These are phyloP conservation scores for Kalmusia sp. DNA, from an alignment of 2,329 filamentous ascomycete genomes.

Conservation along the genomic window DNA sequence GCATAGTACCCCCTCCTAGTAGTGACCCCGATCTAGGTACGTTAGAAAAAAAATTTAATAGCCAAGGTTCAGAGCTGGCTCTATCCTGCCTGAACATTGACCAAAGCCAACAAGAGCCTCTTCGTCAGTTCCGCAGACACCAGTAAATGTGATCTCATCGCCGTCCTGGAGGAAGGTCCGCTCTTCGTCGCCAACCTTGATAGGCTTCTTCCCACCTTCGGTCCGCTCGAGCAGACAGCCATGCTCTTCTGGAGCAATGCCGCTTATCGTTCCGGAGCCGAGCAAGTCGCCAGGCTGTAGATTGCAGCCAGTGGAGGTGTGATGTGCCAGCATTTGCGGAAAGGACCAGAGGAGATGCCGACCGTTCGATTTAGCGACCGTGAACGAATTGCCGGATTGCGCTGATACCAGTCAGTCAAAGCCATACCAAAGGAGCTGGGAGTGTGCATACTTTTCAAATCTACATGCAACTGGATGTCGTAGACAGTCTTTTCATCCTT, in stretches of 20 bases:
- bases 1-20: conserved; percentile 12
- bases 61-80: conserved; percentile 39
- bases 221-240: conserved; percentile 78
- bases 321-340: conserved; percentile 82
- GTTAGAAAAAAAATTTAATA: conserved; percentile 11
- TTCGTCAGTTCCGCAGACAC: conserved; percentile 68
- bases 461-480: conserved; percentile 73
- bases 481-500: conserved; percentile 66
- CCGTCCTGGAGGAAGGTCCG: conserved; percentile 77
- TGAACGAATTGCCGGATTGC: conserved; percentile 59
- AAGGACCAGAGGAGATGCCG: conserved; percentile 81
- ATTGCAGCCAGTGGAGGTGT: conserved; percentile 77
- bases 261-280: conserved; percentile 81
- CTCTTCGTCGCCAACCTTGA: conserved; percentile 69
- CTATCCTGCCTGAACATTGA: conserved; percentile 71
- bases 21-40: conserved; percentile 13
- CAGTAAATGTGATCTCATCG: conserved; percentile 71
- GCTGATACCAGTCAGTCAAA: conserved; percentile 36
- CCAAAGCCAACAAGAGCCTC: conserved; percentile 78
- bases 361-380: conserved; percentile 67
- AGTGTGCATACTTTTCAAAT: conserved; percentile 58
- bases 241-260: conserved; percentile 62
- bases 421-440: neutral
- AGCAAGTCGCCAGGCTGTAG: conserved; percentile 77
- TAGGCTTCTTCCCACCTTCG: conserved; percentile 69